Evolutionary conservation across 108 stramenopile genomes (phyloP), one percentile per base, ranked within the genome.

Genomic region (Cyclotella baltica): DNA sequence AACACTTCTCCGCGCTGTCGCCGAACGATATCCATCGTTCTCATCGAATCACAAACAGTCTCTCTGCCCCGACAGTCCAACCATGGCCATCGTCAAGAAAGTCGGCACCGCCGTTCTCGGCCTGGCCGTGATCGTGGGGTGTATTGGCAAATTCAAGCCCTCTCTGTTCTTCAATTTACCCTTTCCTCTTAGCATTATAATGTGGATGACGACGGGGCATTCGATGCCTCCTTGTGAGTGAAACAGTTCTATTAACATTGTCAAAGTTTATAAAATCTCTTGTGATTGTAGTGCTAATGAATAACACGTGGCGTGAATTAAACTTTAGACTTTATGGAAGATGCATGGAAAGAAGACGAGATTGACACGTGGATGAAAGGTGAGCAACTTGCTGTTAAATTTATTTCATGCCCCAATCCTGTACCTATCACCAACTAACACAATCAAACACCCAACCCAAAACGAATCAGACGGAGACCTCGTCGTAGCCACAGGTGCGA

Each of bases 131-230:
- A 57, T 78, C 25, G 67, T 83, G 20, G 85, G 85, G 5, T 46
- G 25, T 43, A 53, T 78, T 50, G 85, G 77, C 20, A 85, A 82
- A 28, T 73, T 74, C 28, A 48, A 38, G 0, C 85, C 81, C 4
- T 72, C 78, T 19, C 46, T 67, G 9, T 85, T 85, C 77, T 28
- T 82, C 25, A 53, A 37, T 31, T 67, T 83, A 1, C 85, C 81
- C 2, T 82, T 82, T 43, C 80, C 80, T 0, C 27, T 81, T 0
- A 81, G 85, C 38, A 73, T 85, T 47, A 78, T 85, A 50, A 51
- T 80, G 27, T 85, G 85, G 85, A 66, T 66, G 8, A 64, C 76
- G 37, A 83, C 81, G 31, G 85, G 85, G 1, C 51, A 83, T 64
- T 18, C 30, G 0, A 75, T 85, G 76, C 85, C 85, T 40, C 81